A percentile compares a stretch with the other conserved stretches of the same genome.
Conservation (phyloP, 352 stramenopile genomes). For the Phytopythium vexans region DNA sequence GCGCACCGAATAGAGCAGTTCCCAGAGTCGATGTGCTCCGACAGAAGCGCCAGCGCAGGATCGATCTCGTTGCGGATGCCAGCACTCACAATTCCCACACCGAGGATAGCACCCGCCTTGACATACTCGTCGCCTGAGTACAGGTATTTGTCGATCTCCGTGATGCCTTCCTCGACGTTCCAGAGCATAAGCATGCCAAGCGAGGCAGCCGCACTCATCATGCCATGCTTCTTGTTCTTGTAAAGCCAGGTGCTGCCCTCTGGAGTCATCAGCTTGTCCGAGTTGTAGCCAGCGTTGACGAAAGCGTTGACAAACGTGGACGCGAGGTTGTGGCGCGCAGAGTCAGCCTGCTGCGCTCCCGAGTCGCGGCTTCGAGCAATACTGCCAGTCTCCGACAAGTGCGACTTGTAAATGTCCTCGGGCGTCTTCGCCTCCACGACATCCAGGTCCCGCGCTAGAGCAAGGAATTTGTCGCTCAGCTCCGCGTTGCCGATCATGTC, state of each 20-base stretch:
- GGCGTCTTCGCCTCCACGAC: constrained; percentile 97
- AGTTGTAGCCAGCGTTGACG: constrained; percentile 98
- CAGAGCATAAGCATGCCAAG: constrained; percentile 98
- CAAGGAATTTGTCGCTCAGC: constrained; percentile 95
- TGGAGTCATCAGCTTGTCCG: constrained; percentile 94
- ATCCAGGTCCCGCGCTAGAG: constrained; percentile 96
- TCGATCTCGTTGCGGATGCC: constrained; percentile 97
- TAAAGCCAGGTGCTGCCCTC: constrained; percentile 98
- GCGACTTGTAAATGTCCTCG: constrained; percentile 99
- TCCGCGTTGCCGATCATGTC: constrained; percentile 97
- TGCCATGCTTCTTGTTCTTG: constrained; percentile 99
- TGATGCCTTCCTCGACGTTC: constrained; percentile 99
- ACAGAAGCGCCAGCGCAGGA: constrained; percentile 95
- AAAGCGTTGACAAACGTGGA: constrained; percentile 99
- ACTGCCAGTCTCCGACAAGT: constrained; percentile 95
- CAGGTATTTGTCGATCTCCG: constrained; percentile 99
- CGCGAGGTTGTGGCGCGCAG: constrained; percentile 97
- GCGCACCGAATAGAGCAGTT: constrained; percentile 94
- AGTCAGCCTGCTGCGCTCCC: constrained; percentile 89
- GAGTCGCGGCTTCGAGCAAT: constrained; percentile 70
- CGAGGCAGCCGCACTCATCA: constrained; percentile 97
- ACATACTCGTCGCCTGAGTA: constrained; percentile 98
- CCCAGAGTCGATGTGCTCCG: constrained; percentile 95
- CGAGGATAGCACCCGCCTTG: constrained; percentile 97
- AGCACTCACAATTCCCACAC: constrained; percentile 94